A percentile compares a stretch with the other conserved stretches of the same genome.
Conservation (phyloP, 768 basidiomycete genomes). For the Serendipita sp. region DNA sequence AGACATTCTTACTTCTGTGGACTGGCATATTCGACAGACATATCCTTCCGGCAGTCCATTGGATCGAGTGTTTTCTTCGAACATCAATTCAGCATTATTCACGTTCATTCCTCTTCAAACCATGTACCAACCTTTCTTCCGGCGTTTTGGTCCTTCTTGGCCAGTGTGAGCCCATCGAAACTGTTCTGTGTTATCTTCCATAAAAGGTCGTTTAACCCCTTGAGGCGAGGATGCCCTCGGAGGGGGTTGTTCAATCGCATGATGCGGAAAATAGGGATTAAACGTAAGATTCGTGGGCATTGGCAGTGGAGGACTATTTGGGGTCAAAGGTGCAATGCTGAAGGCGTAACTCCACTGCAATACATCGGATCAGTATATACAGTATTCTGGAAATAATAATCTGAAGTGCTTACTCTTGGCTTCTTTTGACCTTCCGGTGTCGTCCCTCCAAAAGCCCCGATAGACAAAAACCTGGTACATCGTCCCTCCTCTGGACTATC, state of each 20-base stretch:
- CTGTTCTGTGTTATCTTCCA: conserved; percentile 38
- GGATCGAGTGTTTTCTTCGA: conserved; percentile 21
- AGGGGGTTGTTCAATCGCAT: conserved; percentile 8
- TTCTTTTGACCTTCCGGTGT: conserved; percentile 55
- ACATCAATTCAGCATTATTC: neutral
- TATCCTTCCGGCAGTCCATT: conserved; percentile 47
- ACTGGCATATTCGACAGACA: conserved; percentile 63
- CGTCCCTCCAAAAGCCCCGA: conserved; percentile 72
- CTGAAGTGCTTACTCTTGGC: conserved; percentile 37
- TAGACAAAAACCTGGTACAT: conserved; percentile 63
- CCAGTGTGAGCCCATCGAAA: conserved; percentile 53
- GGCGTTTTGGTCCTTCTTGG: conserved; percentile 22
- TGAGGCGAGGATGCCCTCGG: conserved; percentile 19
- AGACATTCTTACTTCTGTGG: conserved; percentile 39
- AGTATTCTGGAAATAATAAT: neutral
- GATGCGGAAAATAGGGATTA: conserved; percentile 39
- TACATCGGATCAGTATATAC: neutral
- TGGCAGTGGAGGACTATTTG: conserved; percentile 21
- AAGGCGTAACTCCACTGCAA: conserved; percentile 96
- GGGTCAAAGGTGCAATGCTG: conserved; percentile 46
- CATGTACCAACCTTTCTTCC: conserved; percentile 24
- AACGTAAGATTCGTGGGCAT: conserved; percentile 47
- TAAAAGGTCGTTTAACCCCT: conserved; percentile 37
- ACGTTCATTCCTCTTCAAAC: neutral
- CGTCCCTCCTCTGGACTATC: conserved; percentile 39